Base-by-base conservation (phyloP, 139 green algal genomes). In the Ettlia oleoabundans region DNA sequence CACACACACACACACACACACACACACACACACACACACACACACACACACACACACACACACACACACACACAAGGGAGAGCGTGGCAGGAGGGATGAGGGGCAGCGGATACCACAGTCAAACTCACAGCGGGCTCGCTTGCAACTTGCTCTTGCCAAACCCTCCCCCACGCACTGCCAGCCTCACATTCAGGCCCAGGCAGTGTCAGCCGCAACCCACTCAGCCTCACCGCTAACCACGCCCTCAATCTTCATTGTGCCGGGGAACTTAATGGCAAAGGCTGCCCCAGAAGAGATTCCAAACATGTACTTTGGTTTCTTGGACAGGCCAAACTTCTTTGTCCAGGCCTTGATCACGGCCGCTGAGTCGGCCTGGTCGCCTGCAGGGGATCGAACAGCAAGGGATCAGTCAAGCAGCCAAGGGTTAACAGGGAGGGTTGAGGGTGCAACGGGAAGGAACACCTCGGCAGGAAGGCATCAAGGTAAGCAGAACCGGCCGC, bases 221-320 rank as follows among this genome's bases (percentile, higher is more conserved):
- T n/a, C n/a, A n/a, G n/a, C n/a, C n/a, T 42, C 65, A 72, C 65
- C 65, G 65, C 35, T 52, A 21, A 72, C 10, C 4, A 80, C 53
- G 53, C 73, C 73, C 35, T 80, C 30, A 2, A 80, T 38, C 35
- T 37, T n/a, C 73, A 80, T 80, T 24, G 73, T 80, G 24, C 33
- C 33, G 4, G 73, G 73, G 53, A 80, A 80, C 53, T 80, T 80
- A 37, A 80, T 80, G 73, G 73, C 73, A 30, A 80, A 80, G 53
- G 73, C 67, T 33, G 73, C 73, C 35, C 73, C 73, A 0, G 73
- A 80, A 35, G 73, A 80, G 73, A 80, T 67, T 35, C 73, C 73
- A 40, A 68, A 80, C 4, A 80, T 69, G 73, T 80, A 80, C 73
- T 68, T 68, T 3, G 73, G 73, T 53, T 80, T 80, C 33, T 52